Evolutionary conservation across 345 rosid species (phyloP).

Genomic region (Populus tremula): DNA sequence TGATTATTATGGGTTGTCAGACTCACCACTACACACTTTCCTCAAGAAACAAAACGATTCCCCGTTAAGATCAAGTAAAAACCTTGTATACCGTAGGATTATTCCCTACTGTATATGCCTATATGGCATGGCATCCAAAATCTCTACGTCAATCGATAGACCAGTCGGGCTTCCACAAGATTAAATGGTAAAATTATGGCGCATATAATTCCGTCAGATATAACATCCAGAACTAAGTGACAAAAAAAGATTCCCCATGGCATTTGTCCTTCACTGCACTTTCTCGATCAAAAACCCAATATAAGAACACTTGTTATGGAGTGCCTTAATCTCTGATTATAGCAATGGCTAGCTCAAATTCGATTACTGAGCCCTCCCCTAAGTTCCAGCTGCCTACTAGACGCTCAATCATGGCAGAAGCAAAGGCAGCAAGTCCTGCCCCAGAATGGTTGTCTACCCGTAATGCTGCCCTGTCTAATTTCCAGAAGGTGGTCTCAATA

Average conservation of each 20-base stretch:
- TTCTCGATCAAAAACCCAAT: not conserved
- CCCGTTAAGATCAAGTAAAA: not conserved
- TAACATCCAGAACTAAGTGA: not conserved
- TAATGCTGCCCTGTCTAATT: slow-evolving; percentile 26
- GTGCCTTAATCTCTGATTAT: not conserved
- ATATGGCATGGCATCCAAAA: not conserved
- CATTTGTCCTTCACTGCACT: not conserved
- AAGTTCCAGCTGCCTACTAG: slow-evolving; percentile 7
- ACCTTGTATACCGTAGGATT: not conserved
- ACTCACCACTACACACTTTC: not conserved
- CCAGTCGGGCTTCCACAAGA: slow-evolving; percentile 1
- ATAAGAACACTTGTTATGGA: not conserved
- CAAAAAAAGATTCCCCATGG: not conserved
- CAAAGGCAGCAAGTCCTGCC: not conserved
- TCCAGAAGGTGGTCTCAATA: slow-evolving; percentile 26
- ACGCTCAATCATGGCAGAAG: slow-evolving; percentile 10
- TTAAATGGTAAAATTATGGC: not conserved
- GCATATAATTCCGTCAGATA: not conserved
- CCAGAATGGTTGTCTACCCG: slow-evolving; percentile 3
- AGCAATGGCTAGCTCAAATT: slow-evolving; percentile 24
- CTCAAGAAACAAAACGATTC: not conserved
- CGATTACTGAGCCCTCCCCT: slow-evolving; percentile 19
- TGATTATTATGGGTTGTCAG: not conserved
- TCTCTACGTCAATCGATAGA: not conserved
- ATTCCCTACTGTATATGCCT: not conserved